phyloP scores from a whole-genome alignment of 2,329 filamentous ascomycete species.

The Cryphonectria radicalis region DNA sequence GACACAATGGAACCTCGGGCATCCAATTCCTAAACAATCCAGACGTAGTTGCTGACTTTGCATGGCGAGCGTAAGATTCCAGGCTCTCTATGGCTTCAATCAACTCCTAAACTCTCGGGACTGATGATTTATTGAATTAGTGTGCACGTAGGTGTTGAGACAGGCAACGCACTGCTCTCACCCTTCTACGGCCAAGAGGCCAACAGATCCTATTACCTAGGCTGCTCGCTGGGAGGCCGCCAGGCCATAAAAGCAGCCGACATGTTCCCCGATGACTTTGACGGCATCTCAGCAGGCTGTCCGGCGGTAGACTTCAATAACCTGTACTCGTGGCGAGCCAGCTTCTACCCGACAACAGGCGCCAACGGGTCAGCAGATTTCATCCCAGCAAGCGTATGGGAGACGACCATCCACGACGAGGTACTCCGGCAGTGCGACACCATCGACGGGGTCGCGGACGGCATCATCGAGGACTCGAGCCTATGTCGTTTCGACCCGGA shows the following conservation, averaged over 20 bases:
- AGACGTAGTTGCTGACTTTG: conserved; percentile 44
- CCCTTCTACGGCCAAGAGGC: conserved; percentile 49
- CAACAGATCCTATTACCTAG: conserved; percentile 57
- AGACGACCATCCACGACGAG: conserved; percentile 42
- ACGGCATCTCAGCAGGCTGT: conserved; percentile 58
- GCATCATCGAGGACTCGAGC: conserved; percentile 31
- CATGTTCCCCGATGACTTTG: conserved; percentile 59
- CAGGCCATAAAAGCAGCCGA: conserved; percentile 61
- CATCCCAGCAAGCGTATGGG: conserved; percentile 46
- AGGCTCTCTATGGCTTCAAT: too few relatives aligned
- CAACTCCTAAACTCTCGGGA: not conserved
- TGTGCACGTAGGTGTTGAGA: conserved; percentile 51
- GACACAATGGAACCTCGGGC: conserved; percentile 50
- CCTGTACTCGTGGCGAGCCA: conserved; percentile 45
- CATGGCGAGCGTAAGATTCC: conserved; percentile 37
- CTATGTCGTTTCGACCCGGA: conserved; percentile 29
- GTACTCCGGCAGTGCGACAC: conserved; percentile 34
- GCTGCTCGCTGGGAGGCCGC: conserved; percentile 63
- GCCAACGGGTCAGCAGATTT: conserved; percentile 46
- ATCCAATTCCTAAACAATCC: conserved; percentile 41
- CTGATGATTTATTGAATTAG: conserved; percentile 20
- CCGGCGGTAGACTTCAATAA: conserved; percentile 45
- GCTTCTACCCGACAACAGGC: conserved; percentile 44
- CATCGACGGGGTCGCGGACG: conserved; percentile 30
- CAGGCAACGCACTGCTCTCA: conserved; percentile 51